Conservation (phyloP, 257 asterid species). For the Cruciata laevipes region DNA sequence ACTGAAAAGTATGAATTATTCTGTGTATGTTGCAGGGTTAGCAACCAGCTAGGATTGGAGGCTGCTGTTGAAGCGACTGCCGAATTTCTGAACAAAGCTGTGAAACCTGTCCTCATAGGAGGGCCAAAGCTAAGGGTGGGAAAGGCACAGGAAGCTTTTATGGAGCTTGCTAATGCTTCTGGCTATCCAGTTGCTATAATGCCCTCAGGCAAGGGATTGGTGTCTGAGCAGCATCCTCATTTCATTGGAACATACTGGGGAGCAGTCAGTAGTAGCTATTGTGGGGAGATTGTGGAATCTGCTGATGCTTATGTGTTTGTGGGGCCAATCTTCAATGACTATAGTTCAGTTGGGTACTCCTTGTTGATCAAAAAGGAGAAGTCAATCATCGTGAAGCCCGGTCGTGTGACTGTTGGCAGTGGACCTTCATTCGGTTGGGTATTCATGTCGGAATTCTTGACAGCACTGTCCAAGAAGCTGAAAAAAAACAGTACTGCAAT, state of each 20-base stretch:
- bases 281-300: conserved; percentile 34
- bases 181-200: conserved; percentile 26
- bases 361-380: conserved; percentile 29
- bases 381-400: conserved; percentile 20
- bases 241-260: conserved; percentile 35
- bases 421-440: conserved; percentile 37
- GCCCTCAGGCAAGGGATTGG: conserved; percentile 33
- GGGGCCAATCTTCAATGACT: conserved; percentile 34
- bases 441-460: conserved; percentile 26
- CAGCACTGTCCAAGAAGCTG: conserved; percentile 23
- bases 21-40: conserved; percentile 14
- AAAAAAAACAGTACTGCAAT: conserved; percentile 24
- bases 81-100: conserved; percentile 27
- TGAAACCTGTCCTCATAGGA: conserved; percentile 27
- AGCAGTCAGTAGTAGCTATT: conserved; percentile 27
- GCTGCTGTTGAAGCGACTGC: conserved; percentile 32
- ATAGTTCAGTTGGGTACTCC: conserved; percentile 32
- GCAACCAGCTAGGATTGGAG: conserved; percentile 30
- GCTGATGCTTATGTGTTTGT: conserved; percentile 34
- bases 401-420: conserved; percentile 27
- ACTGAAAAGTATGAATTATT: background rate
- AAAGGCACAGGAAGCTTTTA: conserved; percentile 25
- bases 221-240: conserved; percentile 27
- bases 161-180: conserved; percentile 25
- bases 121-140: conserved; percentile 29